These are phyloP conservation scores for Phenoliferia sp. DNA, from an alignment of 1,284 basidiomycete species.

Conservation along the genomic window DNA sequence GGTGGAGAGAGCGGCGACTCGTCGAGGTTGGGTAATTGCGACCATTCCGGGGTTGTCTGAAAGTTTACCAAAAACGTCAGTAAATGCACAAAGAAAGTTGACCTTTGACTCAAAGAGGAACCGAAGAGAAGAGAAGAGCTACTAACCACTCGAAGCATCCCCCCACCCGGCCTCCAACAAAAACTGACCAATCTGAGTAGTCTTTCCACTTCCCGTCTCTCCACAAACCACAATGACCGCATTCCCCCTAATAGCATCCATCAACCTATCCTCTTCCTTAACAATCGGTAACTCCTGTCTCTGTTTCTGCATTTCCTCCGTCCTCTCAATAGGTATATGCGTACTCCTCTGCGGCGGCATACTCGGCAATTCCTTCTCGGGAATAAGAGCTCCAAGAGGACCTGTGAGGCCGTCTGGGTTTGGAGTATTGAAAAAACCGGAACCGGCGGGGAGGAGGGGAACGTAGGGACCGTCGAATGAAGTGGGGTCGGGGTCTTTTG, in stretches of 20 bases:
- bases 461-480: conserved; percentile 30
- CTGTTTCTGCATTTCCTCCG: conserved; percentile 68
- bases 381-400: conserved; percentile 59
- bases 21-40: conserved; percentile 92
- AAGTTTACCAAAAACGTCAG: background rate
- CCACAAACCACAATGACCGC: conserved; percentile 70
- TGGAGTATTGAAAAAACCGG: conserved; percentile 52
- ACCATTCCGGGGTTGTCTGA: conserved; percentile 96
- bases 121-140: background rate
- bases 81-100: too few relatives aligned
- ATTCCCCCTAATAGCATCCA: conserved; percentile 85
- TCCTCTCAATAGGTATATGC: conserved; percentile 62
- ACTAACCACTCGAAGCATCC: conserved; percentile 46
- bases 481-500: background rate
- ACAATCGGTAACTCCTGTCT: conserved; percentile 82
- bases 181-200: conserved; percentile 94
- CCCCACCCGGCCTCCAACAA: conserved; percentile 94
- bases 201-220: conserved; percentile 95
- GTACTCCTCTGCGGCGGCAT: conserved; percentile 42
- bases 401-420: conserved; percentile 61
- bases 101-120: conserved; percentile 15
- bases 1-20: conserved; percentile 96
- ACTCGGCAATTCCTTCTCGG: conserved; percentile 49
- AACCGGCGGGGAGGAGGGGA: conserved; percentile 33
- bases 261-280: conserved; percentile 88